phyloP scores from a whole-genome alignment of 768 basidiomycete genomes.

The Tylopilus vinaceipallidus region DNA sequence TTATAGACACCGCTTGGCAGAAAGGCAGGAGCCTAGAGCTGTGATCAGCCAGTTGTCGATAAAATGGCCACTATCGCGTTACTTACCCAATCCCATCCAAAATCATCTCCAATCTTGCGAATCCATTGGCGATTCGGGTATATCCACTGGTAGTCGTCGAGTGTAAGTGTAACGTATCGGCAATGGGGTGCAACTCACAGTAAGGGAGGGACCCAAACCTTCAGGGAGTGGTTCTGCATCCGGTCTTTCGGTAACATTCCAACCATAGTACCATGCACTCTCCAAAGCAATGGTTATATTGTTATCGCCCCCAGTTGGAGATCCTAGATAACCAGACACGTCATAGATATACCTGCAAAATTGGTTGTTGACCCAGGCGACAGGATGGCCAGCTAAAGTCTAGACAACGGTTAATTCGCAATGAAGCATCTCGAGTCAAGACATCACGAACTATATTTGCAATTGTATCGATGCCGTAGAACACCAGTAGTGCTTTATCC shows the following conservation, averaged over 20 bases:
- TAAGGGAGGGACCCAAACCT: too few species aligned
- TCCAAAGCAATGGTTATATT: constrained; percentile 53
- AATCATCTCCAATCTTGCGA: constrained; percentile 52
- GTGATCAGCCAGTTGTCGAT: too few species aligned
- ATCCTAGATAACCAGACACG: constrained; percentile 40
- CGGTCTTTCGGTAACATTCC: constrained; percentile 49
- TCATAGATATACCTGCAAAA: constrained; percentile 56
- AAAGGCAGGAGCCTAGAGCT: constrained; percentile 52
- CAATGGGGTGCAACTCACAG: constrained; percentile 9
- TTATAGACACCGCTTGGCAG: constrained; percentile 54
- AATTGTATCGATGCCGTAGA: constrained; percentile 57
- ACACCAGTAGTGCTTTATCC: constrained; percentile 44
- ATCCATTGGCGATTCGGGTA: constrained; percentile 49
- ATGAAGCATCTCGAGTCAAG: background rate
- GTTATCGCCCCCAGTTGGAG: constrained; percentile 32
- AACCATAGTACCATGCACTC: constrained; percentile 51
- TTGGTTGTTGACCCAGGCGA: constrained; percentile 61
- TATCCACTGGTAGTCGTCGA: constrained; percentile 45
- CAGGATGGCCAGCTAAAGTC: constrained; percentile 49
- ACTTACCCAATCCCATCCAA: constrained; percentile 61
- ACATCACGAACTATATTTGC: constrained; percentile 47
- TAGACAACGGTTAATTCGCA: constrained; percentile 15
- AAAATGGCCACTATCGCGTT: background rate
- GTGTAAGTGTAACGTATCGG: background rate
- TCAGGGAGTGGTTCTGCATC: constrained; percentile 46